Evolutionary conservation across 2,329 filamentous ascomycete species (phyloP), one percentile per base, ranked within the genome.

Genomic region (Diaporthe ampelina): DNA sequence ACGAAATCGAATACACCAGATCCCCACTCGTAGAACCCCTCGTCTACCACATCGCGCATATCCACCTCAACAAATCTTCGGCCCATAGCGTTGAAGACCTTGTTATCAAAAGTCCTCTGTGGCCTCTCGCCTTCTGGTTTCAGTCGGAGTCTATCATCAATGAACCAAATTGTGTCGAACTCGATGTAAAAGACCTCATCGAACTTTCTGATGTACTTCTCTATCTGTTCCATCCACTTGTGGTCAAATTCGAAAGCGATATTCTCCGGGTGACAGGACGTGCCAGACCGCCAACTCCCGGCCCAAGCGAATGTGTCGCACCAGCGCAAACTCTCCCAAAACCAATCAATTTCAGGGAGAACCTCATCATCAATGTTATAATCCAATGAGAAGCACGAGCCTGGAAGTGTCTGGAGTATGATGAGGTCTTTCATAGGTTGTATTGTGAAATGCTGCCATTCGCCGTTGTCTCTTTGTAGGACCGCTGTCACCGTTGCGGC

Each of bases 1-100:
- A 54, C 21, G 50, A 54, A 54, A 11, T 11, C 10, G 50, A 54
- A 54, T 24, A 24, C 21, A 13, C 29, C n/a, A 9, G 4, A 13
- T 9, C 8, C 2, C 21, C 1, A n/a, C n/a, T 9, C 50, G 50
- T 54, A n/a, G n/a, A 24, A 24, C 10, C 29, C 21, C 7, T 9
- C 15, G 50, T 0, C 24, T 26, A n/a, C 50, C 50, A 54, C 50
- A 54, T 37, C 56, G 32, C 19, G 0, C 56, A 10, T 1, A 37
- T n/a, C 2, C 4, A 58, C 56, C 56, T 37, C 56, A 35, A 37
- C 9, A 58, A 37, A 37, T 21, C 56, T 35, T 58, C 29, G 29
- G 56, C 29, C 56, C 56, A 37, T 37, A 37, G 56, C 56, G 56
- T n/a, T 58, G 32, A 58, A 58, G 32, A 58, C 56, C 56, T 24